These are phyloP conservation scores for Lolium perenne DNA, from an alignment of 176 grass and related monocot species.

Conservation along the genomic window DNA sequence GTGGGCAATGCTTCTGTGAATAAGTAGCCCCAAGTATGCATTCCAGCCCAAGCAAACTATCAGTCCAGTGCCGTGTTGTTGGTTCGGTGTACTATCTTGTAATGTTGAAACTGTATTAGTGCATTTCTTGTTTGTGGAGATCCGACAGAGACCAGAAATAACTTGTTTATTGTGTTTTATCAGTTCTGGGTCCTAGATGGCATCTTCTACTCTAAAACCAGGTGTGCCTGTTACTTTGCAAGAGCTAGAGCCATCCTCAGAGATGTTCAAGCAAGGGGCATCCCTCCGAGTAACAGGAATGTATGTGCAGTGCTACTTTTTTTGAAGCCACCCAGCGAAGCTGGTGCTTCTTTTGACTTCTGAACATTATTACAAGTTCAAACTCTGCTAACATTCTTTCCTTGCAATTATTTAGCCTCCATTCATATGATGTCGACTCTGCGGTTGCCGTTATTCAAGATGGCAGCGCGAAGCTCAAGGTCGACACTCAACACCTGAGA, in stretches of 20 bases:
- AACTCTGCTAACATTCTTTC: slow-evolving; percentile 6
- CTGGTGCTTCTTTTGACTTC: not conserved
- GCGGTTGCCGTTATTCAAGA: slow-evolving; percentile 60
- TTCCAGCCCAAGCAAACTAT: not conserved
- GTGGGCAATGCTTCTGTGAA: not conserved
- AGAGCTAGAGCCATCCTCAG: slow-evolving; percentile 67
- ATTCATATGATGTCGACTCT: slow-evolving; percentile 64
- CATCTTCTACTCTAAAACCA: slow-evolving; percentile 57
- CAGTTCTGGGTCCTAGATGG: slow-evolving; percentile 41
- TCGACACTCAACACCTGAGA: slow-evolving; percentile 66
- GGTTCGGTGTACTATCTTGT: not conserved
- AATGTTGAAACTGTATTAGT: slow-evolving; percentile 4
- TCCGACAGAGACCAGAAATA: not conserved
- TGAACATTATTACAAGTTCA: not conserved
- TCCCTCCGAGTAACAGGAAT: slow-evolving; percentile 84
- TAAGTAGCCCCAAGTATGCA: not conserved
- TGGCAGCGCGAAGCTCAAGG: slow-evolving; percentile 46
- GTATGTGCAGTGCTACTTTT: slow-evolving; percentile 42
- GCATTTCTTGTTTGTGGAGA: not conserved
- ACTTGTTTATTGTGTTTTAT: not conserved
- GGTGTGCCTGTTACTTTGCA: slow-evolving; percentile 68
- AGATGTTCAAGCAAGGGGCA: slow-evolving; percentile 70
- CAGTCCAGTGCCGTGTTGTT: too few relatives aligned
- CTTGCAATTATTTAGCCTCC: slow-evolving; percentile 49
- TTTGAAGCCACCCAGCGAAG: too few relatives aligned